Evolutionary conservation across 352 stramenopile genomes (phyloP).

Genomic region (Phytophthora crassamura): DNA sequence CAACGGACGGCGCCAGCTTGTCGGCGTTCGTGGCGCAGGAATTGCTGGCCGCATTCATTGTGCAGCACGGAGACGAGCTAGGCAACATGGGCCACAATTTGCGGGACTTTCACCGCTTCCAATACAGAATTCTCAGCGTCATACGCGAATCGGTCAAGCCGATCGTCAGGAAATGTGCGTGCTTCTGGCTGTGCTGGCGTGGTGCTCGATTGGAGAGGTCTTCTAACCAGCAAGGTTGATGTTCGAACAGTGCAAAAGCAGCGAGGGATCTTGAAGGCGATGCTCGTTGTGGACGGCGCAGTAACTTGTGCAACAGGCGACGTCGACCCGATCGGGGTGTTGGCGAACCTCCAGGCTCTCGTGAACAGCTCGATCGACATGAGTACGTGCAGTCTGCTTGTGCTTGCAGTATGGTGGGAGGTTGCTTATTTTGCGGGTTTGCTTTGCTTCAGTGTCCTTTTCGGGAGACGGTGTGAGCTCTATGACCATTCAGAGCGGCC

Average conservation of each 20-base stretch:
- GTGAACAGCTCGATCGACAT: constrained; percentile 88
- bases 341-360: constrained; percentile 91
- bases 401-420: background rate
- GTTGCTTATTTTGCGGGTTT: constrained; percentile 8
- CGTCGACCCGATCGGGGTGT: constrained; percentile 91
- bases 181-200: background rate
- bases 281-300: constrained; percentile 88
- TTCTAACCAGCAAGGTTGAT: constrained; percentile 15
- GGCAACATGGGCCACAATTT: constrained; percentile 89
- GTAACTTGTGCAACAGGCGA: constrained; percentile 86
- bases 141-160: constrained; percentile 87
- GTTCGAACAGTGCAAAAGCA: constrained; percentile 80
- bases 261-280: constrained; percentile 87
- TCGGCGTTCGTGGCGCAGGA: constrained; percentile 90
- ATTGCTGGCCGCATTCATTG: constrained; percentile 85
- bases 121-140: constrained; percentile 84
- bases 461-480: constrained; percentile 79
- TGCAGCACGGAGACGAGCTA: constrained; percentile 78
- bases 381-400: constrained; percentile 76
- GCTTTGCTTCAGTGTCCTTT: constrained; percentile 70
- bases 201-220: background rate
- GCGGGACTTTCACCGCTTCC: constrained; percentile 92
- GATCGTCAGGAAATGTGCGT: constrained; percentile 84
- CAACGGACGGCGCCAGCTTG: constrained; percentile 78
- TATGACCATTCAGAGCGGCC: constrained; percentile 88